Evolutionary conservation across 2,329 filamentous ascomycete genomes (phyloP), one percentile per base, ranked within the genome.

Genomic region (Cladosporium sphaerospermum): DNA sequence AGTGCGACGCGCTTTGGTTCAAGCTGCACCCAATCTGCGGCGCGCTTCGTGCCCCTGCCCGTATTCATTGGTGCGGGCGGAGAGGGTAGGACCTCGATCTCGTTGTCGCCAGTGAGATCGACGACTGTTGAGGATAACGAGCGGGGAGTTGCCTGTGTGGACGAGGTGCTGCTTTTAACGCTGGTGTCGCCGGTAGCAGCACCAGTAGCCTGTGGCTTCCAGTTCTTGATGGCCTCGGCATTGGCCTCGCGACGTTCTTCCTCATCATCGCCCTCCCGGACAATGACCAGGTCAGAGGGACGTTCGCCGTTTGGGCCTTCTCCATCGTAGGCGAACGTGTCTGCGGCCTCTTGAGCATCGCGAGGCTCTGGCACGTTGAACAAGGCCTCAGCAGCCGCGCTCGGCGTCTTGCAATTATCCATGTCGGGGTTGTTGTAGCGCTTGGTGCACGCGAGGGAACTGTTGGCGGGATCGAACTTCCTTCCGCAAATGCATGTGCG

Each of bases 241-340:
- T 33, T 46, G 13, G 28, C 23, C 23, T 46, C 10, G 16, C 19
- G 23, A 31, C 44, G 42, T 40, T 45, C 41, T 8, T 3, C 13
- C 28, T 52, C 49, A 37, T 52, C 42, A 14, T 52, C 32, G 10
- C 18, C 49, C 2, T 14, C n/a, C 32, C 13, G 14, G 18, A 52
- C 42, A 19, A 52, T n/a, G 9, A 52, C 49, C 18, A 44, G 32
- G 11, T n/a, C 36, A 16, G 41, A 45, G 8, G 49, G 49, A 10
- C 19, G 18, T 13, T 10, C 9, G 3, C 48, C 32, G 4, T 28
- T 4, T 2, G 45, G 33, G 10, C 44, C 45, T 19, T 19, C 33
- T 14, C 34, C 10, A 7, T 23, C 32, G 18, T 52, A 52, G 8
- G 32, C 49, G 19, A 45, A 52, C n/a, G 49, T 52, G 42, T 52